Evolutionary conservation across 2,329 filamentous ascomycete genomes (phyloP).

Genomic region (Alternaria sp.): DNA sequence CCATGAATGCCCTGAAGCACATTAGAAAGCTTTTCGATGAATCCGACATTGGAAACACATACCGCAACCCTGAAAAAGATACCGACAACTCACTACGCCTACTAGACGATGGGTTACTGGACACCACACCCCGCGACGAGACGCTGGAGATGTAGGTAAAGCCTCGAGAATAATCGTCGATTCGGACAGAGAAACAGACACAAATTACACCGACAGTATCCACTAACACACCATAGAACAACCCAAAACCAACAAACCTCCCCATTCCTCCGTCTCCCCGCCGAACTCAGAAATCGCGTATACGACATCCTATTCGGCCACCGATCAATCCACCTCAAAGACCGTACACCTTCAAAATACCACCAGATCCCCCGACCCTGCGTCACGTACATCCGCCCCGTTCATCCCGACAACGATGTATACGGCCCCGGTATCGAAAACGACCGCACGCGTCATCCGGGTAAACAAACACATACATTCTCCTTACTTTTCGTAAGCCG

Average conservation of each 20-base stretch:
- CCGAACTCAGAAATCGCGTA: not conserved
- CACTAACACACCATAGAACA: not conserved
- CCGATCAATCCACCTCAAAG: not conserved
- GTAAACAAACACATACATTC: not conserved
- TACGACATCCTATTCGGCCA: not conserved
- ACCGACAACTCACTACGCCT: not conserved
- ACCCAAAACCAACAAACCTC: not conserved
- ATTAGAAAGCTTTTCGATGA: not conserved
- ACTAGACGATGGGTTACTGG: not conserved
- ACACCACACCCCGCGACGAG: not conserved
- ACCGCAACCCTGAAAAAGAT: not conserved
- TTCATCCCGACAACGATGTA: not conserved
- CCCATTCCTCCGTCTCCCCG: not conserved
- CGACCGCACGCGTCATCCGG: not conserved
- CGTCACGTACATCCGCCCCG: not conserved
- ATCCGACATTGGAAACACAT: not conserved
- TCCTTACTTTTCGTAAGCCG: not conserved
- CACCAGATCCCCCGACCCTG: not conserved
- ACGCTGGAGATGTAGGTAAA: not conserved
- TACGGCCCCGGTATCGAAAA: not conserved
- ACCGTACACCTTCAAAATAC: not conserved
- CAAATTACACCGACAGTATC: not conserved
- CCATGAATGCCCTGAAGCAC: not conserved
- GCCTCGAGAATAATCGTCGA: not conserved
- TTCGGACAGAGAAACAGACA: not conserved